phyloP scores from a whole-genome alignment of 192 early-diverging fungal genomes.

The Phycomyces nitens region DNA sequence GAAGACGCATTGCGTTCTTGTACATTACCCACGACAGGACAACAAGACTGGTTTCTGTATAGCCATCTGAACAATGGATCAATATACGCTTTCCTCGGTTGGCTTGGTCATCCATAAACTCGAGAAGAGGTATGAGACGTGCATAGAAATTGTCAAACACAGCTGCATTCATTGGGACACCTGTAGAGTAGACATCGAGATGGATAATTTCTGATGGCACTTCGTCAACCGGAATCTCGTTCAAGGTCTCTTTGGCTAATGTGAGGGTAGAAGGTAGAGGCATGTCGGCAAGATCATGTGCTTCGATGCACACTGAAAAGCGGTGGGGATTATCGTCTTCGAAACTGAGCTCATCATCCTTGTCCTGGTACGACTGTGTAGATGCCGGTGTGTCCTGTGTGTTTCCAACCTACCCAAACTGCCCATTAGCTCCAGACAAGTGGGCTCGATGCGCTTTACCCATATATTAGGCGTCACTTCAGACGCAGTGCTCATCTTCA shows the following conservation, averaged over 20 bases:
- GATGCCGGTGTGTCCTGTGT: conserved; percentile 41
- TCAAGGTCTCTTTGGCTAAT: conserved; percentile 32
- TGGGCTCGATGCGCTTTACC: too few relatives aligned
- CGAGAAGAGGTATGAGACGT: conserved; percentile 25
- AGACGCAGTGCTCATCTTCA: conserved; percentile 37
- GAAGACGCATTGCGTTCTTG: conserved; percentile 39
- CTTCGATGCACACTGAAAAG: conserved; percentile 47
- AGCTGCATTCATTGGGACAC: conserved; percentile 10
- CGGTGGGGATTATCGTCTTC: conserved; percentile 25
- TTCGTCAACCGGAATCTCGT: conserved; percentile 14
- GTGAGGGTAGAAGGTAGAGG: conserved; percentile 29
- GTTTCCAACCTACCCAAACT: conserved; percentile 34
- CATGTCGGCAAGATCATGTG: conserved; percentile 47
- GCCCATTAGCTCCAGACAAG: too few relatives aligned
- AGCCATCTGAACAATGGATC: conserved; percentile 57
- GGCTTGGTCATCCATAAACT: conserved; percentile 34
- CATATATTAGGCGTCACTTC: conserved; percentile 44
- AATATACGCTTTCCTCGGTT: conserved; percentile 33
- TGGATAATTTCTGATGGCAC: conserved; percentile 32
- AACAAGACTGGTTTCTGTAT: conserved; percentile 52
- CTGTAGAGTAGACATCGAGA: conserved; percentile 34
- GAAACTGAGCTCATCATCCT: conserved; percentile 1
- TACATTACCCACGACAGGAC: conserved; percentile 49
- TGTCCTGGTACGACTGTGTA: neutral
- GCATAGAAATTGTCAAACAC: conserved; percentile 25